Base-by-base conservation (phyloP, 805 yeast genomes). In the Lipomyces yamanashiensis region DNA sequence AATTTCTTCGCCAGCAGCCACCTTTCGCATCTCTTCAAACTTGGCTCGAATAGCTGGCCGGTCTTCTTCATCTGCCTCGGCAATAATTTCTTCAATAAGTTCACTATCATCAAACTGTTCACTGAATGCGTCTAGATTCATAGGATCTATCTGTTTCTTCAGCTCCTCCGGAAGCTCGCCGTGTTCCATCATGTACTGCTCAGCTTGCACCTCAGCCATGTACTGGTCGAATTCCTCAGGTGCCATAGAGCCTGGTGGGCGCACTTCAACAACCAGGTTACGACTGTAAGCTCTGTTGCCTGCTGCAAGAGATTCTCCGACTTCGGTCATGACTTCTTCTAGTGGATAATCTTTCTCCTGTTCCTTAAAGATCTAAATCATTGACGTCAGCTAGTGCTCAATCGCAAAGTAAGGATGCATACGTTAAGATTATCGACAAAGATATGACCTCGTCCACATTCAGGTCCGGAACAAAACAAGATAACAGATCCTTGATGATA, bases 191-290 rank as follows among this genome's bases (percentile, higher is more conserved):
- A 37, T 6, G 1, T 19, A 12, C 44, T 55, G 40, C 53, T 56
- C 64, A 13, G 33, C n/a, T 10, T 53, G 43, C 23, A 41, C 51
- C 40, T 62, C 62, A 21, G 40, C 21, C 17, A 58, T 41, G 36
- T 52, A 51, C 17, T 62, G 55, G 12, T 60, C 59, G 19, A 63
- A 40, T 39, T 63, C 67, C 23, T 60, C 62, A 7, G 54, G 36
- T 10, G 58, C 54, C 67, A 63, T 63, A 9, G 58, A 52, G 2
- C 64, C 67, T 1, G 64, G 64, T 48, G 64, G 67, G 13, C 67
- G 40, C 28, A 63, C 44, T 41, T 63, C 67, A 2, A 63, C 54
- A 17, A 63, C 67, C 10, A 19, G 19, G n/a, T 63, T 59, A 7
- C 67, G 51, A 7, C 19, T 37, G 37, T 28, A 63, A 6, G 48